Conservation (phyloP, 192 early-diverging fungal genomes). For the Physocladia obscura region DNA sequence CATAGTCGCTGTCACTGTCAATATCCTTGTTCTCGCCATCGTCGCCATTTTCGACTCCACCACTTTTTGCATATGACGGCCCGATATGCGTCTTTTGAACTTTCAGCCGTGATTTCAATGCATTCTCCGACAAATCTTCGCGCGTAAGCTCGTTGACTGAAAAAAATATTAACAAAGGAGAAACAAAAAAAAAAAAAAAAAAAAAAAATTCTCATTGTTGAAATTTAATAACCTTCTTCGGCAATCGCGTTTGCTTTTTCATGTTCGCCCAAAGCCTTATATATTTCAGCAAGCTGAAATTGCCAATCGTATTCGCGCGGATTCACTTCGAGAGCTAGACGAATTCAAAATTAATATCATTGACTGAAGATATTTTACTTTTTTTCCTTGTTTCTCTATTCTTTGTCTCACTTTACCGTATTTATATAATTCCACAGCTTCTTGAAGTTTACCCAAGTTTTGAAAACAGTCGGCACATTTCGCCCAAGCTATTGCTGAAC, state of each 20-base stretch:
- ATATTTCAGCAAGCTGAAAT: slow-evolving; percentile 68
- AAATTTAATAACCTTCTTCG: slow-evolving; percentile 28
- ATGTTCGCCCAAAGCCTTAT: slow-evolving; percentile 66
- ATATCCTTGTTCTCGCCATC: neutral
- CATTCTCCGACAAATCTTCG: neutral
- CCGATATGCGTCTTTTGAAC: neutral
- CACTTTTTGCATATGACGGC: neutral
- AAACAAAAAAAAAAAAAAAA: too few species aligned
- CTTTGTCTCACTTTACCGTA: slow-evolving; percentile 22
- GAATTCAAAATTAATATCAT: neutral
- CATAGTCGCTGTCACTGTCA: neutral
- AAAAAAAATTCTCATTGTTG: too few species aligned
- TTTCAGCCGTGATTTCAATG: neutral
- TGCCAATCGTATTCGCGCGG: slow-evolving; percentile 66
- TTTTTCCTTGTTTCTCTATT: neutral
- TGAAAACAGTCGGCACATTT: slow-evolving; percentile 60
- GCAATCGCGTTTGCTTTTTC: slow-evolving; percentile 37
- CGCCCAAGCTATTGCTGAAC: slow-evolving; percentile 49
- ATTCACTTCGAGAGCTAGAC: slow-evolving; percentile 53
- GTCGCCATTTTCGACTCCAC: neutral
- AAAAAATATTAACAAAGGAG: neutral
- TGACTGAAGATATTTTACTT: neutral
- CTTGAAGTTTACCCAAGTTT: slow-evolving; percentile 54
- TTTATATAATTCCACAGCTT: slow-evolving; percentile 53
- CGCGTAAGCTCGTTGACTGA: slow-evolving; percentile 17